Conservation (phyloP, 768 basidiomycete genomes). For the Porpolomopsis calyptriformis region DNA sequence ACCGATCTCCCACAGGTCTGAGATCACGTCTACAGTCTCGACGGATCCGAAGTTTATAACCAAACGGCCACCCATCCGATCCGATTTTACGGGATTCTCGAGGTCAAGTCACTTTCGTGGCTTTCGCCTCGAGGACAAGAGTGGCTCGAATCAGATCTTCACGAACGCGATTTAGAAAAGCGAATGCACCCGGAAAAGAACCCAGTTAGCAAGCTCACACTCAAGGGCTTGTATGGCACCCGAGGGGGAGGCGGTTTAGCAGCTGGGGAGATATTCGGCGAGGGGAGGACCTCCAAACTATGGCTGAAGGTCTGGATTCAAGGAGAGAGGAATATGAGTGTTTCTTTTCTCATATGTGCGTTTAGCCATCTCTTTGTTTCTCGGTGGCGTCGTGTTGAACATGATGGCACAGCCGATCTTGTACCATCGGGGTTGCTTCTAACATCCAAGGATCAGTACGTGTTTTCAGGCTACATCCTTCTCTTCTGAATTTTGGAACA, state of each 20-base stretch:
- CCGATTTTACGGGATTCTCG: slow-evolving; percentile 42
- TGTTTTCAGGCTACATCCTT: not conserved
- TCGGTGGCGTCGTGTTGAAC: not conserved
- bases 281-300: slow-evolving; percentile 13
- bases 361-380: not conserved
- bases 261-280: not conserved
- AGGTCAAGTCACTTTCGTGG: slow-evolving; percentile 36
- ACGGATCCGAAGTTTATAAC: slow-evolving; percentile 30
- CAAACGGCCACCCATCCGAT: slow-evolving; percentile 21
- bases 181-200: slow-evolving; percentile 14
- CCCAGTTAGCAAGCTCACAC: slow-evolving; percentile 20
- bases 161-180: slow-evolving; percentile 25
- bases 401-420: not conserved
- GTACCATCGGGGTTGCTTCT: slow-evolving; percentile 3
- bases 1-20: not conserved
- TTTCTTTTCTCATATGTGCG: slow-evolving; percentile 26
- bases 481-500: slow-evolving; percentile 12
- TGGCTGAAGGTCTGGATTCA: slow-evolving; percentile 32
- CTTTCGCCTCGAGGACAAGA: slow-evolving; percentile 36
- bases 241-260: not conserved
- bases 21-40: slow-evolving; percentile 25
- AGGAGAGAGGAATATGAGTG: slow-evolving; percentile 30
- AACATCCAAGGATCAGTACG: slow-evolving; percentile 14
- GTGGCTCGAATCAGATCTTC: slow-evolving; percentile 35
- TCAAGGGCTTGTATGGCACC: slow-evolving; percentile 25